Percentiles rank a stretch among this genome's conserved stretches.
Conservation (phyloP, 768 basidiomycete species). For the Rhizopogon salebrosus region DNA sequence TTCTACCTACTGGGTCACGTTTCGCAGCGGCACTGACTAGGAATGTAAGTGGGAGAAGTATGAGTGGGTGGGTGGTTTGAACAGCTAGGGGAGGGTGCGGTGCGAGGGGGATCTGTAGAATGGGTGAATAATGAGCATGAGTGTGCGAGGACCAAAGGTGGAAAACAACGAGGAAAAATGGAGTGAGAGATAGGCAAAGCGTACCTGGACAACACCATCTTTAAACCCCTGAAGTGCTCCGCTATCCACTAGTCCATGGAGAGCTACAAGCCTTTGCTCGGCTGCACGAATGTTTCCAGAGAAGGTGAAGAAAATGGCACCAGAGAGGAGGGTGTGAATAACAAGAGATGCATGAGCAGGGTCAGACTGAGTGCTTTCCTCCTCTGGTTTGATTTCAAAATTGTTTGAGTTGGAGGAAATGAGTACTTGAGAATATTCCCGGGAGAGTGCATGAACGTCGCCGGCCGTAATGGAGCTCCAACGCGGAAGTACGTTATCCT, state of each 20-base stretch:
- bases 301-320: constrained; percentile 59
- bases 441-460: constrained; percentile 17
- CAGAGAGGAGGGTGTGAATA: constrained; percentile 59
- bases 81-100: constrained; percentile 43
- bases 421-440: not conserved
- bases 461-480: constrained; percentile 25
- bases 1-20: constrained; percentile 68
- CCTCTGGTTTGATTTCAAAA: not conserved
- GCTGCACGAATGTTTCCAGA: constrained; percentile 43
- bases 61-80: constrained; percentile 62
- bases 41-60: constrained; percentile 60
- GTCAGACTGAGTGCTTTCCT: constrained; percentile 20
- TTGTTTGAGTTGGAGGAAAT: not conserved
- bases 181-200: not conserved
- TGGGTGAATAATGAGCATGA: not conserved
- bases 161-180: not conserved
- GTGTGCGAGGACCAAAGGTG: constrained; percentile 12
- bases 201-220: constrained; percentile 36
- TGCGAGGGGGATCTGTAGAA: constrained; percentile 23
- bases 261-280: constrained; percentile 44
- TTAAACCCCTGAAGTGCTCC: constrained; percentile 38
- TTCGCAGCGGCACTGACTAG: constrained; percentile 63
- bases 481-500: constrained; percentile 14
- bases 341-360: constrained; percentile 35
- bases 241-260: constrained; percentile 67